These are phyloP conservation scores for Leccinellum luteum DNA, from an alignment of 768 basidiomycete genomes.

Conservation along the genomic window DNA sequence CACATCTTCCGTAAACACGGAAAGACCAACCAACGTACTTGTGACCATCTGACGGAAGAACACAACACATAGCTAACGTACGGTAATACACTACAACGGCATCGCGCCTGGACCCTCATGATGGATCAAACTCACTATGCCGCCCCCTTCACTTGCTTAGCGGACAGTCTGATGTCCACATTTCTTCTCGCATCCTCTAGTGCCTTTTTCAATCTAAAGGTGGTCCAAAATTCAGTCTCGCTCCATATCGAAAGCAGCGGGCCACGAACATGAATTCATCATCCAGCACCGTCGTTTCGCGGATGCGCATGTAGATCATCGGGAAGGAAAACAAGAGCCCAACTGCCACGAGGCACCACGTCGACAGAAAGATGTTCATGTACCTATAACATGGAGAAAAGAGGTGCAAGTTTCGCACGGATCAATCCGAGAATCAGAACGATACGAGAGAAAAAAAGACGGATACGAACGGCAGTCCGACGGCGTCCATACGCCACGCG, in stretches of 20 bases:
- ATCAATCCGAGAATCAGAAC: not conserved
- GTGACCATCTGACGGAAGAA: too few relatives aligned
- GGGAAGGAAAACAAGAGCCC: slow-evolving; percentile 67
- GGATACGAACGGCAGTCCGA: slow-evolving; percentile 56
- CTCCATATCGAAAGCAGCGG: not conserved
- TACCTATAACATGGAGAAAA: slow-evolving; percentile 30
- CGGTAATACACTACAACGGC: too few relatives aligned
- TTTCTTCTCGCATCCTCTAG: not conserved
- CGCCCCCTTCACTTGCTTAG: not conserved
- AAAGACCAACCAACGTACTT: too few relatives aligned
- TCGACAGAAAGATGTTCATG: slow-evolving; percentile 71
- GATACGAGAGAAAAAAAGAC: not conserved
- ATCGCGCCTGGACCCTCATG: too few relatives aligned
- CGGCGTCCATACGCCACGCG: slow-evolving; percentile 66
- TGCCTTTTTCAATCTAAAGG: slow-evolving; percentile 4
- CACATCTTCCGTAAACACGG: too few relatives aligned
- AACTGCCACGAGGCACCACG: slow-evolving; percentile 63
- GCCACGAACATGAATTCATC: slow-evolving; percentile 54
- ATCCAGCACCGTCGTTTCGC: slow-evolving; percentile 49
- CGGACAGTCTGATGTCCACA: not conserved
- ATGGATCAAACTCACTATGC: too few relatives aligned
- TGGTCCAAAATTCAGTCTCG: not conserved
- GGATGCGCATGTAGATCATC: slow-evolving; percentile 68
- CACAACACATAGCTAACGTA: too few relatives aligned
- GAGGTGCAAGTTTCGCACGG: not conserved